Base-by-base conservation (phyloP, 805 yeast species). In the Schwanniomyces pseudopolymorphus region DNA sequence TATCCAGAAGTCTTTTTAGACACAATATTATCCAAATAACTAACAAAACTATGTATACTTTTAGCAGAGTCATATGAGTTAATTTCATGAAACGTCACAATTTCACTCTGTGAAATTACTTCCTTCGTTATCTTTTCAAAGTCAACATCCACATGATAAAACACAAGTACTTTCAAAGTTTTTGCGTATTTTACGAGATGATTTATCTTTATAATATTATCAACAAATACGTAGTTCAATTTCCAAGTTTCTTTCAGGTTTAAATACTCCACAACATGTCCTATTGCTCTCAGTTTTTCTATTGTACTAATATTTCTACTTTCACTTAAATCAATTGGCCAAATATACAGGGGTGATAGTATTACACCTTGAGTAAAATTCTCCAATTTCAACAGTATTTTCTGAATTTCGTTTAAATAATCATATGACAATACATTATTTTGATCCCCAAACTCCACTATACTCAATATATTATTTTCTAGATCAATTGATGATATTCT, bases 161-260 rank as follows among this genome's bases (percentile, higher is more conserved):
- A 28, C n/a, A 64, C 39, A 45, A 58, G 67, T 2, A 64, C 4
- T 13, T 56, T 58, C 21, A 66, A 20, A 5, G 20, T 28, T 27
- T 50, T 48, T 0, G 72, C 69, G 27, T 54, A 55, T 20, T 55
- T 52, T 26, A 70, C 56, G 22, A 69, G 45, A 45, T 67, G 69
- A 48, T 70, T 67, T 9, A 51, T 49, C 20, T 54, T 55, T 24
- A 44, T 38, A 2, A 70, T 25, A 24, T 58, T 46, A 48, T 63
- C 63, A 24, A 69, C 47, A 47, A 58, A 67, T 9, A 67, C 48
- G 8, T 56, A 51, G 17, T 61, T 53, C 13, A 62, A 49, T 27
- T 52, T 46, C 20, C 46, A 47, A 44, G 56, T 53, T n/a, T 61
- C 47, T 27, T 59, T 59, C 40, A 56, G 64, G 47, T 68, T 69